A percentile compares a stretch with the other conserved stretches of the same genome.
These are phyloP conservation scores for Sphenostylis stenocarpa DNA, from an alignment of 306 rosid genomes.

Conservation along the genomic window DNA sequence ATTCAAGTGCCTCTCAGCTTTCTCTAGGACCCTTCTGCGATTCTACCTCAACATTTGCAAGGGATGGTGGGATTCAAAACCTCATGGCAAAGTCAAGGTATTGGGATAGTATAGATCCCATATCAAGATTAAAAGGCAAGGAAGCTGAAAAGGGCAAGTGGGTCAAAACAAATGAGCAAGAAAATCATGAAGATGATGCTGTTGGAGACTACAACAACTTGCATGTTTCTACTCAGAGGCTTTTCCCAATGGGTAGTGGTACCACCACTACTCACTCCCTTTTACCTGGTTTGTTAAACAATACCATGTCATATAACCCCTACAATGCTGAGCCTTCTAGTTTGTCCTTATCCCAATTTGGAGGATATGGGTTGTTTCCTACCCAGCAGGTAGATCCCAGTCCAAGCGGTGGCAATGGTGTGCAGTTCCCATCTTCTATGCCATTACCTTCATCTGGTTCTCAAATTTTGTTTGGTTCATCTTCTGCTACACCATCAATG, in stretches of 20 bases:
- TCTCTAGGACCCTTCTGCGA: constrained; percentile 48
- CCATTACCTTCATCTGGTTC: constrained; percentile 33
- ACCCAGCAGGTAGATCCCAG: constrained; percentile 47
- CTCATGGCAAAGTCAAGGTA: constrained; percentile 28
- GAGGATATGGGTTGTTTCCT: constrained; percentile 55
- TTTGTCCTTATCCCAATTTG: constrained; percentile 65
- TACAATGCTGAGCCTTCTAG: constrained; percentile 49
- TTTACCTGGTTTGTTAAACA: constrained; percentile 47
- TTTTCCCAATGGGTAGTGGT: constrained; percentile 43
- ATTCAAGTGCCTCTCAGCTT: constrained; percentile 33
- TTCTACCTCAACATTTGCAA: constrained; percentile 17
- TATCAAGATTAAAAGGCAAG: constrained; percentile 16
- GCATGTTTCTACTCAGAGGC: constrained; percentile 54
- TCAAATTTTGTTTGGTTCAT: constrained; percentile 51
- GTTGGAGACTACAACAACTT: constrained; percentile 12
- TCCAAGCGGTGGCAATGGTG: constrained; percentile 12
- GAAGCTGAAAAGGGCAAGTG: constrained; percentile 58
- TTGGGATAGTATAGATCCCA: constrained; percentile 29
- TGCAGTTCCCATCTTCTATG: constrained; percentile 41
- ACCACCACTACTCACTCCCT: constrained; percentile 21
- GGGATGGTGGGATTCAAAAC: constrained; percentile 29
- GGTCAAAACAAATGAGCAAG: constrained; percentile 45
- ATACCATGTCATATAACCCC: constrained; percentile 41
- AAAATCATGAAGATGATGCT: constrained; percentile 22
- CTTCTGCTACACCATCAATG: constrained; percentile 37